Conservation (phyloP, 495 filamentous ascomycete species). For the Sabuloglossum arenarium region DNA sequence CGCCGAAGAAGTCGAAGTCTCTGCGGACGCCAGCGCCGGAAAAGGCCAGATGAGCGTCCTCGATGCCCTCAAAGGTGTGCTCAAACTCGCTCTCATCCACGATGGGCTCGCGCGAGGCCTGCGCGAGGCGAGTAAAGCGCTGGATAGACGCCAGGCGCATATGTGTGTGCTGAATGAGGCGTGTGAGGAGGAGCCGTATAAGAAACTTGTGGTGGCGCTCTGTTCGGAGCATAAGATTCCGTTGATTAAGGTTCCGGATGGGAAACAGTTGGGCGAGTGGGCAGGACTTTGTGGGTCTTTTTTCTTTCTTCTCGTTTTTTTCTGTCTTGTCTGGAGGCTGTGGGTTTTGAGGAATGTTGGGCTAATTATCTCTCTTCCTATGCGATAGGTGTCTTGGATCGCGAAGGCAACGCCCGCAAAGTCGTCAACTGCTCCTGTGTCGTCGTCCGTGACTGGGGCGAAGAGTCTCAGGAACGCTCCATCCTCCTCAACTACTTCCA, state of each 20-base stretch:
- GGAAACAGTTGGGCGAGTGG: conserved; percentile 99
- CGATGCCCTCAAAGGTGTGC: conserved; percentile 90
- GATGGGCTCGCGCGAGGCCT: conserved; percentile 96
- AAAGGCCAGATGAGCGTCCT: conserved; percentile 94
- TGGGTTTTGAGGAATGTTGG: neutral
- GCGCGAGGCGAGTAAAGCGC: conserved; percentile 90
- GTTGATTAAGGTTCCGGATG: conserved; percentile 97
- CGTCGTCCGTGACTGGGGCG: conserved; percentile 97
- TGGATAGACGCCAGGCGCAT: conserved; percentile 93
- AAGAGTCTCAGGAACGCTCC: conserved; percentile 93
- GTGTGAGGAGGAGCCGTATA: conserved; percentile 99
- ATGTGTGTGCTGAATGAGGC: conserved; percentile 99
- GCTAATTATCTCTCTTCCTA: conserved; percentile 8
- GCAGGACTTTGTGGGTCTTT: conserved; percentile 70
- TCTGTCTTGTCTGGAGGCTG: neutral
- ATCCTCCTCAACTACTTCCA: conserved; percentile 99
- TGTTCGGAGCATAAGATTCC: conserved; percentile 99
- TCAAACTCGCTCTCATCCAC: conserved; percentile 97
- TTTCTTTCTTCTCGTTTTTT: conserved; percentile 5
- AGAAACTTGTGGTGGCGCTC: conserved; percentile 96
- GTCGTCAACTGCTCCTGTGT: conserved; percentile 99
- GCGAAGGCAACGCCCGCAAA: conserved; percentile 97
- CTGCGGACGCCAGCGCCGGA: conserved; percentile 50
- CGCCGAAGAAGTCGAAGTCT: conserved; percentile 79
- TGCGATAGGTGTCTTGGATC: conserved; percentile 71